Evolutionary conservation across 306 rosid genomes (phyloP).

Genomic region (Lotus japonicus): DNA sequence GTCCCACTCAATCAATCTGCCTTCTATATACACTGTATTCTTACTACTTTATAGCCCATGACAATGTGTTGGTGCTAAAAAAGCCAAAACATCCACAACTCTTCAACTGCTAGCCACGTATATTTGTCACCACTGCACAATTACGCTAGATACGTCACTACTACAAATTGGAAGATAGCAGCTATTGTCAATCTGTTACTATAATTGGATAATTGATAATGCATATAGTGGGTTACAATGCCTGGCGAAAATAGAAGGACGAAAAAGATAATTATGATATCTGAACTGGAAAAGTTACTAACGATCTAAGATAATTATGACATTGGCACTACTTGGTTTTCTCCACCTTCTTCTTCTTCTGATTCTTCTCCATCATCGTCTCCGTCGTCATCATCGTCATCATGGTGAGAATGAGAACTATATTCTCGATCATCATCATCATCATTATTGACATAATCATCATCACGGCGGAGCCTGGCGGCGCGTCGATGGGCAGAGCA

Average conservation of each 20-base stretch:
- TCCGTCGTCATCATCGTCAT: background rate
- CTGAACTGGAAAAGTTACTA: background rate
- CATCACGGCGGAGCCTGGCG: background rate
- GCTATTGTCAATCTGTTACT: no score
- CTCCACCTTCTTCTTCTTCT: slow-evolving; percentile 22
- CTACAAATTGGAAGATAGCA: no score
- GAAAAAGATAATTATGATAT: no score
- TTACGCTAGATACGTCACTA: no score
- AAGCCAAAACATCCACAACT: background rate
- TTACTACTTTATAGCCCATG: background rate
- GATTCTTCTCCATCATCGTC: background rate
- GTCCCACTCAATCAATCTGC: no score
- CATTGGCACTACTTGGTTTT: slow-evolving; percentile 69
- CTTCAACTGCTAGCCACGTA: no score
- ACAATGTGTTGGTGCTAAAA: background rate
- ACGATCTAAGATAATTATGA: no score
- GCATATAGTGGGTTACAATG: no score
- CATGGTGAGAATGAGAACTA: background rate
- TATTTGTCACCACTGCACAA: no score
- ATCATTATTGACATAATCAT: background rate
- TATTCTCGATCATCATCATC: background rate
- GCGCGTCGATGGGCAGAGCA: background rate
- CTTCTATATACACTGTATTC: background rate
- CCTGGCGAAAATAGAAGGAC: no score
- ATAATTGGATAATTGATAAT: no score